phyloP scores from a whole-genome alignment of 2,329 filamentous ascomycete species.

The Penicillium aurantiogriseum region DNA sequence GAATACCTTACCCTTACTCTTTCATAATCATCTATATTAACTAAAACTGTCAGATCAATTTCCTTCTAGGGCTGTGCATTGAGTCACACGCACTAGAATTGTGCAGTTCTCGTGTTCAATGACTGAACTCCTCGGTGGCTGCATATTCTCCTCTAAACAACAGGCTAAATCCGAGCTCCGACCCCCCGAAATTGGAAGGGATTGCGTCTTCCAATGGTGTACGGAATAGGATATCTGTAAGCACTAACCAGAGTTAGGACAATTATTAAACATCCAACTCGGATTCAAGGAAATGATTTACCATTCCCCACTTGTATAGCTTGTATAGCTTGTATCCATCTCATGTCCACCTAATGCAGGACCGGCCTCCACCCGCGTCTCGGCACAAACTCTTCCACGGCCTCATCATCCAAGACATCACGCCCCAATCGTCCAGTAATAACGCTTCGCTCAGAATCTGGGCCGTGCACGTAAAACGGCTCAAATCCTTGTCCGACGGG shows the following conservation, averaged over 20 bases:
- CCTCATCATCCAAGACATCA: conserved; percentile 63
- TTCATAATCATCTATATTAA: not conserved
- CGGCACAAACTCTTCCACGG: conserved; percentile 55
- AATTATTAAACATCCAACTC: too few species aligned
- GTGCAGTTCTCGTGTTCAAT: not conserved
- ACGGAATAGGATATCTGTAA: not conserved
- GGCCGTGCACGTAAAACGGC: conserved; percentile 62
- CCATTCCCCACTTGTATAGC: not conserved
- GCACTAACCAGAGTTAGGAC: not conserved
- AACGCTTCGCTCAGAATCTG: conserved; percentile 63
- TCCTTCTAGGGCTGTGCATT: not conserved
- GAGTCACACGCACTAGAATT: not conserved
- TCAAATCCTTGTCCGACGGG: conserved; percentile 44
- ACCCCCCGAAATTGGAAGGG: not conserved
- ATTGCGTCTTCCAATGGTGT: not conserved
- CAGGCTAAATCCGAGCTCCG: not conserved
- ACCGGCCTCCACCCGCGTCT: conserved; percentile 59
- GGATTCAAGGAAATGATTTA: too few species aligned
- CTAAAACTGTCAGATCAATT: not conserved
- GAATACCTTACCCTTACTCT: not conserved
- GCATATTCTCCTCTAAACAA: not conserved
- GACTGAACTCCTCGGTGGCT: not conserved
- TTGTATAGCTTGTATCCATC: not conserved
- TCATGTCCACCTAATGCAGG: conserved; percentile 8
- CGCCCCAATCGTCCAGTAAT: conserved; percentile 60